phyloP scores from a whole-genome alignment of 805 yeast species.

The Debaryomyces maramus region DNA sequence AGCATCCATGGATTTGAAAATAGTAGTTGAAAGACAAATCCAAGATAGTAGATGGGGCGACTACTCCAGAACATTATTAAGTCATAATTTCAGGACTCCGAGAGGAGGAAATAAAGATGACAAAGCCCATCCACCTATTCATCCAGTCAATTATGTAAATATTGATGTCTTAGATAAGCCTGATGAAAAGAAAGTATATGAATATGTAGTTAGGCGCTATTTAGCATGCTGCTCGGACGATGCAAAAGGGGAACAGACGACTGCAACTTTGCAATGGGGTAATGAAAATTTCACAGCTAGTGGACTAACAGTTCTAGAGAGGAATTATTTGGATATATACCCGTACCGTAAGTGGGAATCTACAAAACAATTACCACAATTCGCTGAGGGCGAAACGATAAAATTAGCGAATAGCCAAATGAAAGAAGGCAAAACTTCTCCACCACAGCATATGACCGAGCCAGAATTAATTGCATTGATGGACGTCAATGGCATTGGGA shows the following conservation, averaged over 20 bases:
- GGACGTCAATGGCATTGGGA: slow-evolving; percentile 98
- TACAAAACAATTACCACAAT: slow-evolving; percentile 60
- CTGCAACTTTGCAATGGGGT: slow-evolving; percentile 72
- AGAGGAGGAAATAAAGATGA: slow-evolving; percentile 83
- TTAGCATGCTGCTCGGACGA: slow-evolving; percentile 90
- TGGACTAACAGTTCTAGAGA: slow-evolving; percentile 73
- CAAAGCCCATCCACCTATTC: slow-evolving; percentile 98
- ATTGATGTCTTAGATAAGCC: slow-evolving; percentile 23
- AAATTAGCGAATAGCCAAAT: slow-evolving; percentile 57
- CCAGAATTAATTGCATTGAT: slow-evolving; percentile 86
- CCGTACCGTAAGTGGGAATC: slow-evolving; percentile 79
- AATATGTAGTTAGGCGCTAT: slow-evolving; percentile 80
- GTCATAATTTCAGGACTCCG: slow-evolving; percentile 59
- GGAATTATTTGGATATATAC: slow-evolving; percentile 80
- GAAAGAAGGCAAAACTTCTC: slow-evolving; percentile 71
- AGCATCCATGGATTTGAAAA: slow-evolving; percentile 64
- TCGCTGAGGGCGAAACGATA: slow-evolving; percentile 57
- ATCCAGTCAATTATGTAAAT: slow-evolving; percentile 64
- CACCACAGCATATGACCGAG: slow-evolving; percentile 87
- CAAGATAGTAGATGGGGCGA: slow-evolving; percentile 64
- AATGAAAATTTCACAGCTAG: slow-evolving; percentile 66
- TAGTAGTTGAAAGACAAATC: slow-evolving; percentile 60
- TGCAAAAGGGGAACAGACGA: slow-evolving; percentile 74
- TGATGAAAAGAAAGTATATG: slow-evolving; percentile 74
- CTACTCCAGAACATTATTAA: slow-evolving; percentile 51